Evolutionary conservation across 345 rosid species (phyloP).

Genomic region (Camelina hispida): DNA sequence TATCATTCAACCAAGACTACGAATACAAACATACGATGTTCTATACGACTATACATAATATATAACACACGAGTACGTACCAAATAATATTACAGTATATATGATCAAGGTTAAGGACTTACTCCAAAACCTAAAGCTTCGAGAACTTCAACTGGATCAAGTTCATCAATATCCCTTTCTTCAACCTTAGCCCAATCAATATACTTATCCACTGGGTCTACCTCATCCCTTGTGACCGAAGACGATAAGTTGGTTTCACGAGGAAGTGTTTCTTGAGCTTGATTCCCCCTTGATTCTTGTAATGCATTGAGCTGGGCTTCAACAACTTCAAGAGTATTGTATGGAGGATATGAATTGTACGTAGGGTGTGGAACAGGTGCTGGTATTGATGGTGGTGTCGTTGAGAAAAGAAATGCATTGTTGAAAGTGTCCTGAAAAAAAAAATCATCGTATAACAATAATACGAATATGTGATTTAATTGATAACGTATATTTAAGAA

Average conservation of each 20-base stretch:
- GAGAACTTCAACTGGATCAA: conserved; percentile 24
- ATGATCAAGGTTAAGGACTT: not conserved
- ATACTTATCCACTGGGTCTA: conserved; percentile 31
- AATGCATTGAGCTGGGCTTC: conserved; percentile 19
- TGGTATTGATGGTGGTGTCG: conserved; percentile 3
- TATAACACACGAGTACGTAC: not conserved
- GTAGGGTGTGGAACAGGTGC: not conserved
- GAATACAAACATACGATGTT: conserved; percentile 3
- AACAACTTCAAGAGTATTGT: conserved; percentile 36
- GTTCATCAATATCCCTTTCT: conserved; percentile 21
- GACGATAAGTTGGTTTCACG: conserved; percentile 19
- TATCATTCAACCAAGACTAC: too few relatives aligned
- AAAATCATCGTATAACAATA: not conserved
- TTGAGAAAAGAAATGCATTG: not conserved
- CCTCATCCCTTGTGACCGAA: conserved; percentile 24
- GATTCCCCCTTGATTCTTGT: conserved; percentile 23
- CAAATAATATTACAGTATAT: not conserved
- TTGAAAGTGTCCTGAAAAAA: conserved; percentile 9
- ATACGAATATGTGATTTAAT: not conserved
- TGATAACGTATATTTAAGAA: not conserved
- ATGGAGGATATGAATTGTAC: conserved; percentile 31
- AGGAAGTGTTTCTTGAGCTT: conserved; percentile 2
- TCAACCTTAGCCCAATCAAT: conserved; percentile 39
- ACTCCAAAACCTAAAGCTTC: conserved; percentile 27
- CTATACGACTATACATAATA: not conserved